Evolutionary conservation across 305 asterid genomes (phyloP), one percentile per base, ranked within the genome.

Genomic region (Nicotiana rustica): DNA sequence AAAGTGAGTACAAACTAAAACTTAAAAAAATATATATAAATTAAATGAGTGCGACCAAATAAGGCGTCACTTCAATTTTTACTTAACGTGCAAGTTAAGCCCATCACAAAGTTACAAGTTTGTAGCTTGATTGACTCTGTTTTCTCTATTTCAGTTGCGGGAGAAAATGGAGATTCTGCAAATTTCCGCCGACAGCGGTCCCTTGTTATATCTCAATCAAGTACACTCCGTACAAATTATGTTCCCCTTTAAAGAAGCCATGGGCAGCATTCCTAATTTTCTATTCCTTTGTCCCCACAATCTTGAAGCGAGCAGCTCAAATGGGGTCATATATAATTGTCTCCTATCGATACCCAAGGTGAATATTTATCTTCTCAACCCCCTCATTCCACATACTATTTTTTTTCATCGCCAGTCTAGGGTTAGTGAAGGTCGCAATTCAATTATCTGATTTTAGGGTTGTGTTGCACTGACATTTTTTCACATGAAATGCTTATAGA

Each of bases 251-350:
- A 38, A 68, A 69, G 56, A 69, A 38, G 9, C 57, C 33, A 31
- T 70, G 6, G 5, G 21, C 33, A 61, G 4, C 7, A 38, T 4
- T 41, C 10, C 12, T 1, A 41, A 41, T 41, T 69, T 70, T 70
- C 36, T 70, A 41, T 70, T 41, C 59, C 60, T 44, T 6, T 19
- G 78, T 71, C 78, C 78, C 78, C 59, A 71, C 78, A 41, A 44
- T 18, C 7, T 71, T 71, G 19, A 18, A 71, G 78, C 19, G 59
- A 71, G 36, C 78, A 44, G 15, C 15, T 35, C 49, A 41, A 41
- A 70, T 70, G 78, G 78, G 78, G 78, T 70, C 78, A 71, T 44
- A 38, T 38, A 41, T 18, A 18, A 41, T 70, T 70, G 78, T 70
- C 5, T 18, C 35, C 33, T 70, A 10, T 70, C 13, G 19, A 1